Base-by-base conservation (phyloP, 169 alveolate species). In the Plasmodium gaboni region DNA sequence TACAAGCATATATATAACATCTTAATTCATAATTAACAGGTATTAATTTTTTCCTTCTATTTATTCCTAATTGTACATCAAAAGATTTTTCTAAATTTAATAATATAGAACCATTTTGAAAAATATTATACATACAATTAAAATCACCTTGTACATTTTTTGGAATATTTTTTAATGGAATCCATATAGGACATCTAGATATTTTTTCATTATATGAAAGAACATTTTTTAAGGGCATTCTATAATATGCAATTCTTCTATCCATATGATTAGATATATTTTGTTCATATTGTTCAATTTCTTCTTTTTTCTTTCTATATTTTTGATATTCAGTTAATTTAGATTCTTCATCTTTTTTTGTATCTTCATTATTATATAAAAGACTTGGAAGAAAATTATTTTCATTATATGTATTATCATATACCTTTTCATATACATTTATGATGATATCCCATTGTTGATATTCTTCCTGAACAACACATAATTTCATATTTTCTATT, bases 391-490 rank as follows among this genome's bases (percentile, higher is more conserved):
- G n/a, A 46, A 19, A 17, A 48, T 17, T 38, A n/a, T 15, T 53
- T 9, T 69, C 61, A 42, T 46, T 48, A 48, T 69, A 42, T 42
- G n/a, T 15, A 32, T 73, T 17, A 12, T 19, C 12, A 13, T 71
- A 19, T 74, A 87, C 57, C 91, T 89, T 88, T 42, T 94, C 95
- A 53, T 89, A 73, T 2, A 96, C 94, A 46, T 93, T 88, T 70
- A 96, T 88, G 60, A 95, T 89, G 13, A 96, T 93, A 59, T 95
- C 94, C 97, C 98, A 96, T 86, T 95, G 98, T 86, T 96, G 96
- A 71, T 68, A 88, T 17, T 92, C 89, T 48, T 94, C 93, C 32
- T 85, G 63, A 1, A 96, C 94, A 17, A 92, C 96, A 89, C 93
- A 92, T 15, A 89, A 60, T 78, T 94, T 94, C 65, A 94, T 68